These are phyloP conservation scores for Hypoxylon sp. DNA, from an alignment of 2,329 filamentous ascomycete species.

Conservation along the genomic window DNA sequence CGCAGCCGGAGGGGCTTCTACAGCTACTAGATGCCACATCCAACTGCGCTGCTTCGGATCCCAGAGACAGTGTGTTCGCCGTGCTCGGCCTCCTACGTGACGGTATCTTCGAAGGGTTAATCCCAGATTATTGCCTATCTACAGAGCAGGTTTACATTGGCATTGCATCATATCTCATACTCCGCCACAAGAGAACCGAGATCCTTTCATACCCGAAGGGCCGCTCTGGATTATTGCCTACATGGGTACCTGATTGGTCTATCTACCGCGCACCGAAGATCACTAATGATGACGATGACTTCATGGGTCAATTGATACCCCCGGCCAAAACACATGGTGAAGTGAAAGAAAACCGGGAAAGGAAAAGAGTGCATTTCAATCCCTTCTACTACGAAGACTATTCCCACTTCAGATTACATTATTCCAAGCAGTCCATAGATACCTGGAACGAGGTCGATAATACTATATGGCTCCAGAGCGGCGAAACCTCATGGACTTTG, in stretches of 20 bases:
- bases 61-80: conserved; percentile 22
- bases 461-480: conserved; percentile 5
- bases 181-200: conserved; percentile 3
- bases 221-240: background rate
- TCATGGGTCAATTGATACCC: background rate
- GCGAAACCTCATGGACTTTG: conserved; percentile 7
- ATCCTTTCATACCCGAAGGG: conserved; percentile 8
- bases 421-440: background rate
- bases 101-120: conserved; percentile 13
- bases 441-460: background rate
- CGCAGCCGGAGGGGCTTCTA: conserved; percentile 4
- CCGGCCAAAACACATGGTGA: background rate
- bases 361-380: background rate
- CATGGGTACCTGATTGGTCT: conserved; percentile 24
- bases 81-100: conserved; percentile 20
- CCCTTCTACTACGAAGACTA: background rate
- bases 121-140: conserved; percentile 19
- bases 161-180: conserved; percentile 22
- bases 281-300: background rate
- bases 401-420: background rate
- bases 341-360: background rate
- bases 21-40: conserved; percentile 13
- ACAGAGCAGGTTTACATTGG: conserved; percentile 20
- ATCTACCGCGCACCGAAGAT: conserved; percentile 3
- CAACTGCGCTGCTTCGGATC: conserved; percentile 13